Evolutionary conservation across 2,329 filamentous ascomycete species (phyloP), one percentile per base, ranked within the genome.

Genomic region (Xylaria multiplex): DNA sequence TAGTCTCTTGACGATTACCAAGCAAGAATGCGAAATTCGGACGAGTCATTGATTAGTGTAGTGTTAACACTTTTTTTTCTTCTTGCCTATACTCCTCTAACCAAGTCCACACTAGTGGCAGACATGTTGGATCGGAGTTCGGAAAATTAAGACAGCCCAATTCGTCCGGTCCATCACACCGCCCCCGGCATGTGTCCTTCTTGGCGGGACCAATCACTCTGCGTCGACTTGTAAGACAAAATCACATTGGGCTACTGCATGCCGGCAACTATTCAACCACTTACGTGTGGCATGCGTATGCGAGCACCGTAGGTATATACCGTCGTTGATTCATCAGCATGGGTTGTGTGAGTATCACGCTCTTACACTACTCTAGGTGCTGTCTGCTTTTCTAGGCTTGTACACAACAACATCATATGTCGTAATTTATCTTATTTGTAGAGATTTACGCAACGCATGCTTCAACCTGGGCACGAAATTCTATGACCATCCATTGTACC

Each of bases 321-420:
- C 16, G 3, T 22, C 19, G 35, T 57, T 42, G 58, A 57, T 48
- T 62, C 52, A 65, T 65, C 52, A 62, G 57, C 45, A 57, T 24
- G 53, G 53, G 30, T 43, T 54, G 27, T 30, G 53, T 16, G 35
- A 43, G 22, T 37, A 55, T 55, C 37, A 37, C 9, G 6, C 11
- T 2, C 11, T 8, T 9, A 13, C 5, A 37, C 11, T 1, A 37
- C 19, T 19, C 19, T 37, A 37, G 11, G 32, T 35, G 32, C 32
- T 37, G 11, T 13, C 1, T 6, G 35, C 8, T 8, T 37, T 9
- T 8, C 35, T 27, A 9, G 35, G 35, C 11, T 37, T 8, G 19
- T 19, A 19, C 19, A 19, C 19, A 19, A 19, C 19, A 19, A 19
- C 19, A 19, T 19, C 19, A 27, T 5, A 27, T 27, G 27, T 27